Evolutionary conservation across 2,329 filamentous ascomycete species (phyloP).

Genomic region (Aspergillus fructus): DNA sequence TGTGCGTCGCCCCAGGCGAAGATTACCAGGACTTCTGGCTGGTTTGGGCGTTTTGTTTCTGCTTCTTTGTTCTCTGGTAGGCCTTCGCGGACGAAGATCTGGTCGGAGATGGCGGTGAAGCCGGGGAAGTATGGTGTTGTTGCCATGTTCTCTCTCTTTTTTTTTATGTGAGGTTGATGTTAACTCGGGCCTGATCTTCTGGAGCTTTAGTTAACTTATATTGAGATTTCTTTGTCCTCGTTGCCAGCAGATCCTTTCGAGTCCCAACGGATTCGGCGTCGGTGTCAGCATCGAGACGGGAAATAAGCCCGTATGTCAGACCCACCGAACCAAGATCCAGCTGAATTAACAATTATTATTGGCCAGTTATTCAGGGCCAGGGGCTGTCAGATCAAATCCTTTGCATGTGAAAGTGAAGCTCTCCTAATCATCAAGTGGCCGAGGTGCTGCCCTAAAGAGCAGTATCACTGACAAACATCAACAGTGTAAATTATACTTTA

Average conservation of each 20-base stretch:
- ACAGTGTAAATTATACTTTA: background rate
- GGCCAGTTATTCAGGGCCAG: background rate
- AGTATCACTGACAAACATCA: too few relatives aligned
- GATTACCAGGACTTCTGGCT: background rate
- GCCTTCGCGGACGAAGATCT: slow-evolving; percentile 6
- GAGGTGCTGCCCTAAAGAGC: too few relatives aligned
- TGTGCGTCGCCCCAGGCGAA: slow-evolving; percentile 7
- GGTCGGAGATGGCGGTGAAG: background rate
- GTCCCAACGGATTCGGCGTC: background rate
- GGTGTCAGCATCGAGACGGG: background rate
- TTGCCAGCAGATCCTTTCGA: background rate
- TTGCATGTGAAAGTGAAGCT: background rate
- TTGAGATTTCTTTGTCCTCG: background rate
- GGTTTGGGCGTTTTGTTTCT: background rate
- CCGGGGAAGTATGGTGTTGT: slow-evolving; percentile 1
- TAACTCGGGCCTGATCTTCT: background rate
- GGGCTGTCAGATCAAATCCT: background rate
- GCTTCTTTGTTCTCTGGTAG: background rate
- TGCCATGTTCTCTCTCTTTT: background rate
- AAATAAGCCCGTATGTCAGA: background rate
- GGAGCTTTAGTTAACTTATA: background rate
- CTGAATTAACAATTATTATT: background rate
- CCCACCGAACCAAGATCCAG: background rate
- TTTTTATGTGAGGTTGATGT: background rate
- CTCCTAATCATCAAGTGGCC: background rate